Evolutionary conservation across 148 eudicot species (phyloP).

Genomic region (Nepenthes gracilis): DNA sequence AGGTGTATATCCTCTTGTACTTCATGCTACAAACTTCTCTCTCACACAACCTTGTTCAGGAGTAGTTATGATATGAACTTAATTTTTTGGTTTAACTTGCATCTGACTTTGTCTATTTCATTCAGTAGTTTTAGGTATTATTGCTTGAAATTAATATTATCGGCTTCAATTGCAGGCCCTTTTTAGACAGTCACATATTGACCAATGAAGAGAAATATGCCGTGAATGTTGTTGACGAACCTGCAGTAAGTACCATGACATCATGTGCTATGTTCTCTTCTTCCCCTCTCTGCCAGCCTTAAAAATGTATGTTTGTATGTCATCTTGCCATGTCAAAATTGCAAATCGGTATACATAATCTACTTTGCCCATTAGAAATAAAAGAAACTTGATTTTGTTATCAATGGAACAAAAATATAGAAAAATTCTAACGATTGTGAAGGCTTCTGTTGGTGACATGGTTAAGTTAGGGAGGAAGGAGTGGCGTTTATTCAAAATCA

Average conservation of each 20-base stretch:
- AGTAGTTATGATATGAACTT: background rate
- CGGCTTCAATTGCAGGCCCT: slow-evolving; percentile 37
- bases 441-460: too few species aligned
- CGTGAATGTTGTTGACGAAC: slow-evolving; percentile 45
- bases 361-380: too few species aligned
- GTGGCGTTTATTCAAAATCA: too few species aligned
- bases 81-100: background rate
- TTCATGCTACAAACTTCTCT: background rate
- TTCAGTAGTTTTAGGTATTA: background rate
- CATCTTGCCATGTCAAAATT: too few species aligned
- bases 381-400: too few species aligned
- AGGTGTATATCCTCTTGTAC: slow-evolving; percentile 24
- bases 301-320: too few species aligned
- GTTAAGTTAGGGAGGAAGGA: too few species aligned
- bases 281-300: background rate
- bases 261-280: background rate
- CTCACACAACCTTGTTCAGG: background rate
- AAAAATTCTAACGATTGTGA: too few species aligned
- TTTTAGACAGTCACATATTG: slow-evolving; percentile 36
- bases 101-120: background rate
- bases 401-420: background rate
- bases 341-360: too few species aligned
- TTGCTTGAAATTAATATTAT: background rate
- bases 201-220: slow-evolving; percentile 57
- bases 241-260: slow-evolving; percentile 38